Base-by-base conservation (phyloP, 352 stramenopile species). In the Globisporangium nodosum region DNA sequence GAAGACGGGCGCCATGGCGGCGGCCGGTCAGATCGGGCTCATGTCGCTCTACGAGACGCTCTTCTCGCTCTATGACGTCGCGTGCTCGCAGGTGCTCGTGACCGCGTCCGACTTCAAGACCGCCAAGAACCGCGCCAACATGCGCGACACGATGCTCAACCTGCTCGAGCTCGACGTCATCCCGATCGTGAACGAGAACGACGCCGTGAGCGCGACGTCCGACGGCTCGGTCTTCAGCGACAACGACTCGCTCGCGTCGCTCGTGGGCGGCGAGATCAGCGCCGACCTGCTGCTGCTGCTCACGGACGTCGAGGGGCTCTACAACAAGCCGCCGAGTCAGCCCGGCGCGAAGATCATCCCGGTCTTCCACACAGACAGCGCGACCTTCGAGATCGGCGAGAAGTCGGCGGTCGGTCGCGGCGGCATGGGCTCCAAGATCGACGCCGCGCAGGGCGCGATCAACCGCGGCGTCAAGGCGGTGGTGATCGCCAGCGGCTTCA, bases 101-200 rank as follows among this genome's bases (percentile, higher is more conserved):
- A 92, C 85, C 24, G 85, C 71, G 16, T 77, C 67, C 21, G 85
- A 94, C 67, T 94, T 94, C 49, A 91, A 92, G 65, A 92, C 85
- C 31, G 79, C 74, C 27, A 82, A 92, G 56, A 89, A 91, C 58
- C 82, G 85, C 46, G 80, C 81, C 20, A 94, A 90, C 52, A 90
- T 89, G 78, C 81, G 79, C 61, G 82, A 96, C 64, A 96, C 89
- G n/a, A 85, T 96, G 67, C 71, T 93, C 42, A 90, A 92, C 39
- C 74, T 99, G 43, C 74, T 99, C 18, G 81, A 89, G 59, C 71
- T 99, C n/a, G 96, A 97, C 35, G 96, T 98, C 53, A 94, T 99
- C 24, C 97, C 97, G 7, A 98, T 99, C 66, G 89, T 99, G 40
- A 99, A 99, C 72, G 96, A 99, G 66, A 99, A 99, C 72, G 97